Percentiles rank a stretch among this genome's conserved stretches.
Conservation (phyloP, 495 filamentous ascomycete genomes). For the Hyaloscypha variabilis region DNA sequence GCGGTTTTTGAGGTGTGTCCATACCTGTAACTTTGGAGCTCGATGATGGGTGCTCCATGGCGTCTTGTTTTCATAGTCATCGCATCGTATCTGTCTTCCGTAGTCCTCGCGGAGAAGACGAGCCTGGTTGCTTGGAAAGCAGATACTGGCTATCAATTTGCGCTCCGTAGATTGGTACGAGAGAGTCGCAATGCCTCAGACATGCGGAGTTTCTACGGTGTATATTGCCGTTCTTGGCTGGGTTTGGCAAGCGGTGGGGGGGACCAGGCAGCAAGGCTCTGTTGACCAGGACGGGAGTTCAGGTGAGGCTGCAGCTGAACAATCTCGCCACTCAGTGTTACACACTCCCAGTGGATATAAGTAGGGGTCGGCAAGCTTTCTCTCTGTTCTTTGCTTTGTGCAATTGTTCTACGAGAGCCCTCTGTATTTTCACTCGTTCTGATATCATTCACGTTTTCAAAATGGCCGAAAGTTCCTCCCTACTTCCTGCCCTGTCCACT, state of each 20-base stretch:
- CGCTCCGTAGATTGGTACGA: background rate
- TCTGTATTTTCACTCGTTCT: background rate
- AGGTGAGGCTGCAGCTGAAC: background rate
- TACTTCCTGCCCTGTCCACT: background rate
- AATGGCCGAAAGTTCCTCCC: background rate
- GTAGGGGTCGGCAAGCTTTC: background rate
- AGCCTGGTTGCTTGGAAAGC: background rate
- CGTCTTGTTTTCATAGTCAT: constrained; percentile 17
- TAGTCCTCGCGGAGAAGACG: background rate
- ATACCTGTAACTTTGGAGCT: constrained; percentile 75
- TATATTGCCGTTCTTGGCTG: background rate
- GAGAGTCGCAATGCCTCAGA: too few relatives aligned
- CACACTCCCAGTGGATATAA: background rate
- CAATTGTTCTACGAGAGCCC: background rate
- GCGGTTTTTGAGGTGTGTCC: background rate
- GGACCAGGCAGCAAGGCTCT: background rate
- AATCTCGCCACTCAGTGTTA: background rate
- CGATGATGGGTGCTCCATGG: constrained; percentile 64
- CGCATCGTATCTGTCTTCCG: background rate
- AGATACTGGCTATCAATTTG: background rate
- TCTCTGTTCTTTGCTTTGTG: background rate
- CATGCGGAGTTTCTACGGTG: background rate
- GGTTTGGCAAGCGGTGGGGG: background rate
- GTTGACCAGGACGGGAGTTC: background rate
- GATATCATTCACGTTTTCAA: constrained; percentile 1